phyloP scores from a whole-genome alignment of 2,329 filamentous ascomycete species.

The Botrytis tulipae region DNA sequence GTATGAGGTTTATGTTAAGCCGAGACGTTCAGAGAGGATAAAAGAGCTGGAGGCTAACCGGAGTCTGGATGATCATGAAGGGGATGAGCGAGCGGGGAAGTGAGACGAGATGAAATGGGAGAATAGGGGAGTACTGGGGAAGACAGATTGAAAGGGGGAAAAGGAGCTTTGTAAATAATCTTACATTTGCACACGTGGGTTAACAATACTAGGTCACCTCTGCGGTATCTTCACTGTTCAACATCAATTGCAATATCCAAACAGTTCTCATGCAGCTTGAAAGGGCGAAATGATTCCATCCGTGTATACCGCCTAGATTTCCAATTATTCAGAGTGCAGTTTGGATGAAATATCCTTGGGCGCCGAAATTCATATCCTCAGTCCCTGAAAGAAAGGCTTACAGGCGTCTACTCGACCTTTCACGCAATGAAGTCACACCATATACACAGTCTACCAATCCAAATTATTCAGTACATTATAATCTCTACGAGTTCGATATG shows the following conservation, averaged over 20 bases:
- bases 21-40: background rate
- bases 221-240: background rate
- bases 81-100: background rate
- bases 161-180: background rate
- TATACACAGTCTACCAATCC: too few species aligned
- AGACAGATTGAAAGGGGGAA: background rate
- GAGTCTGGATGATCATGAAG: background rate
- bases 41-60: background rate
- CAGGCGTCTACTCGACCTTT: too few species aligned
- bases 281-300: background rate
- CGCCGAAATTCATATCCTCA: background rate
- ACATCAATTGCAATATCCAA: background rate
- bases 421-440: too few species aligned
- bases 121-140: background rate
- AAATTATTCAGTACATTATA: too few species aligned
- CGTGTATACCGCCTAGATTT: background rate
- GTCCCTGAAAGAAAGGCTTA: too few species aligned
- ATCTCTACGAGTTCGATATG: too few species aligned
- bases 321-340: background rate
- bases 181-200: background rate
- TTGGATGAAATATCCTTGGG: background rate
- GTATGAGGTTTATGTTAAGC: background rate
- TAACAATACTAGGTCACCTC: background rate
- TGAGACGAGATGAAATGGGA: background rate
- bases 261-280: background rate